Conservation (phyloP, 23 red algal species). For the Gracilaria gracilis region DNA sequence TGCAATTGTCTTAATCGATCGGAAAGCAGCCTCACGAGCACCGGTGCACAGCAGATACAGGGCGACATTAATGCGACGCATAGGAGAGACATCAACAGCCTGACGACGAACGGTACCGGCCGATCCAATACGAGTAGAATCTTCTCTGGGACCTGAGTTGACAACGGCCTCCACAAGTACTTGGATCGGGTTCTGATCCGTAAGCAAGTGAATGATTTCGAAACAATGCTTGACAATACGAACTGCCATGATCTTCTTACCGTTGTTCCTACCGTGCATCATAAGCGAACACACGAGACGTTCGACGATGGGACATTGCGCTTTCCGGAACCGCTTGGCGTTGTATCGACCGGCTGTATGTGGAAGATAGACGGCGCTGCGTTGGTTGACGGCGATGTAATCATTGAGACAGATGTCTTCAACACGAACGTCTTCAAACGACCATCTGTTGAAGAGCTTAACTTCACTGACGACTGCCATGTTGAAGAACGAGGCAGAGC, state of each 20-base stretch:
- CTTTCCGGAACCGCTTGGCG: conserved; percentile 92
- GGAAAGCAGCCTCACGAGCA: conserved; percentile 96
- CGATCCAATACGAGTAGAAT: conserved; percentile 98
- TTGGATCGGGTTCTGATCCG: conserved; percentile 97
- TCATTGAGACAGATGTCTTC: conserved; percentile 93
- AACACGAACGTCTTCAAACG: conserved; percentile 94
- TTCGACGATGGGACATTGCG: conserved; percentile 98
- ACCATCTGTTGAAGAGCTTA: conserved; percentile 99
- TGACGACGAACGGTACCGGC: conserved; percentile 99
- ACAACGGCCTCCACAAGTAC: conserved; percentile 97
- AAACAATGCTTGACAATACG: conserved; percentile 99
- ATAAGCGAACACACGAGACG: conserved; percentile 96
- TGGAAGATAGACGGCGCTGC: conserved; percentile 95
- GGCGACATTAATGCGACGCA: conserved; percentile 97
- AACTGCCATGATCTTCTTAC: conserved; percentile 99
- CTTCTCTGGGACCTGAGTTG: conserved; percentile 97
- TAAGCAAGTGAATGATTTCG: conserved; percentile 99
- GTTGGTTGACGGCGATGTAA: conserved; percentile 99
- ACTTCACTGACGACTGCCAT: conserved; percentile 78
- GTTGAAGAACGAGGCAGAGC: background rate
- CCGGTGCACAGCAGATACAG: conserved; percentile 96
- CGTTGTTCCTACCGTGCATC: conserved; percentile 99
- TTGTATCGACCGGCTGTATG: conserved; percentile 99
- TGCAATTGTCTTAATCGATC: conserved; percentile 99
- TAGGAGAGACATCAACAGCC: conserved; percentile 99